Conservation (phyloP, 306 rosid species). For the Psophocarpus tetragonolobus region DNA sequence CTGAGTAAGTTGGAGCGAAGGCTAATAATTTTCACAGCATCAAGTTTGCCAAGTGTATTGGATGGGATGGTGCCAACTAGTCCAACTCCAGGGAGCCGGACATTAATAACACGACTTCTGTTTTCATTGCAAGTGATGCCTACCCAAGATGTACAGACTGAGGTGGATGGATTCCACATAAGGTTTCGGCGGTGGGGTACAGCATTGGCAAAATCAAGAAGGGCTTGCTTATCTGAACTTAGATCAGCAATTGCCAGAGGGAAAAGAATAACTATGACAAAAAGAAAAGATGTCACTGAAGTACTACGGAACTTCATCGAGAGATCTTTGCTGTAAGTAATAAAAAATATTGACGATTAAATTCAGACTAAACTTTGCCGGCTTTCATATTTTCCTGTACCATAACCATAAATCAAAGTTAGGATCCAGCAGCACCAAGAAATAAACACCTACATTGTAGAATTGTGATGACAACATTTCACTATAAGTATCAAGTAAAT, state of each 20-base stretch:
- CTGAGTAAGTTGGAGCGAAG: conserved; percentile 80
- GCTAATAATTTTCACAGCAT: conserved; percentile 68
- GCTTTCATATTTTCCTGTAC: conserved; percentile 59
- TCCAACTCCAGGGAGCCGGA: conserved; percentile 88
- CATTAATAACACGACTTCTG: conserved; percentile 50
- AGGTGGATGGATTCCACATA: conserved; percentile 52
- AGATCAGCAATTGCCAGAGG: conserved; percentile 62
- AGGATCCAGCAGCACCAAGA: too few species aligned
- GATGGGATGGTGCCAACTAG: conserved; percentile 73
- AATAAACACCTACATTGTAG: too few species aligned
- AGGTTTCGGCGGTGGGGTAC: conserved; percentile 72
- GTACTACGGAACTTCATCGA: conserved; percentile 59
- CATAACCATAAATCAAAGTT: too few species aligned
- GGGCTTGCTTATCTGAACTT: conserved; percentile 71
- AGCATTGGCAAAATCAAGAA: conserved; percentile 62
- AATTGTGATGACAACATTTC: not conserved
- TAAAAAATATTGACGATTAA: conserved; percentile 35
- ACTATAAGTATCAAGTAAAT: too few species aligned
- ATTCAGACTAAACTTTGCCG: conserved; percentile 26
- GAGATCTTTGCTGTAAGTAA: conserved; percentile 29
- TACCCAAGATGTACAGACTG: conserved; percentile 67
- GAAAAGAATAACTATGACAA: conserved; percentile 45
- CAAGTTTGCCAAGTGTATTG: conserved; percentile 77
- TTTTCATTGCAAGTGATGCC: conserved; percentile 59
- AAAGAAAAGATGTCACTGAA: conserved; percentile 47